Evolutionary conservation across 441 rosid genomes (phyloP), one percentile per base, ranked within the genome.

Genomic region (Pelargonium citronellum): DNA sequence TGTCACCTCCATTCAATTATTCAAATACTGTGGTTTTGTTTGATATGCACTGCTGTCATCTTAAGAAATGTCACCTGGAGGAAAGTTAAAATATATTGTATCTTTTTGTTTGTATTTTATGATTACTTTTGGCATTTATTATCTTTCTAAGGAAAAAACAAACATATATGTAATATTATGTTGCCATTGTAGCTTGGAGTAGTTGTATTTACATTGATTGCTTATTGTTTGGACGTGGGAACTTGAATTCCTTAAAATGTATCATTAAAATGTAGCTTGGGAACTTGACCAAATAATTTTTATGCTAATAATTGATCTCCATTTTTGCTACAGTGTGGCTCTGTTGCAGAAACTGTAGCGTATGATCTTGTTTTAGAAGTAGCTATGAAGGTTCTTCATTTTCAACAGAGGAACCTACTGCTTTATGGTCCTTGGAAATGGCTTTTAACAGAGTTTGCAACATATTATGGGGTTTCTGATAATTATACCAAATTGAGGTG

Each of bases 281-380:
- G 17, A 7, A 22, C 9, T 64, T 64, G 44, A 30, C 12, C 15
- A 60, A 67, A 77, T 22, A 39, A 53, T 55, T 71, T 66, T 71
- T 64, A 71, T 68, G 66, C 39, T 72, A 68, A 73, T 80, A 39
- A 79, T 71, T 68, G 47, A 71, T 34, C 57, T 72, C 73, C 74
- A 66, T 78, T 78, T 70, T 74, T 55, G 55, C 73, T 46, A 53
- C 76, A 95, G 99, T 92, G 88, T 78, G 98, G 98, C 61, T 89
- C 96, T 73, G 98, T 95, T 60, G 99, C 98, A 3, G 99, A 95
- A 80, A 95, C 99, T 67, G 99, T 95, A 43, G 96, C 97, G 34
- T 95, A 95, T 85, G 99, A 95, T 82, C 76, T 95, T 17, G 91
- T 75, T 73, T 72, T 95, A 67, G 99, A 95, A 82, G 95, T 91